Conservation (phyloP, 2,329 filamentous ascomycete genomes). For the Zymoseptoria passerinii region DNA sequence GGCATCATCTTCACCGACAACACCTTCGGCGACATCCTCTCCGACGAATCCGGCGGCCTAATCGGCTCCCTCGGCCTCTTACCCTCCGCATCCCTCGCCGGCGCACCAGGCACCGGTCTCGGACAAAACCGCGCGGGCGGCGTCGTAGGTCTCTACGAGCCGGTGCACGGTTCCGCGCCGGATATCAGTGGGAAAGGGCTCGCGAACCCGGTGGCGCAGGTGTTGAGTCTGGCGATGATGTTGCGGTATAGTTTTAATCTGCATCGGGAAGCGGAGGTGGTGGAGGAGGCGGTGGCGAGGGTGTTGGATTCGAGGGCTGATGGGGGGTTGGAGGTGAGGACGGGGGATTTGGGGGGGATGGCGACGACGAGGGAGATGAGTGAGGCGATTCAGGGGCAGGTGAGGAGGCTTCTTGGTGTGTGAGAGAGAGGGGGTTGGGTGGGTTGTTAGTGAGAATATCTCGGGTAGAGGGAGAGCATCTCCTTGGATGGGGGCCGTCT, state of each 20-base stretch:
- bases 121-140: constrained; percentile 35
- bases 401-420: constrained; percentile 18
- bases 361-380: constrained; percentile 37
- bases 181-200: constrained; percentile 29
- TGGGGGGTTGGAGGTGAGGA: constrained; percentile 45
- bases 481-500: not conserved
- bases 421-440: not conserved
- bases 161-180: constrained; percentile 28
- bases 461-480: not conserved
- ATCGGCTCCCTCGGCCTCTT: constrained; percentile 40
- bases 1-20: constrained; percentile 43
- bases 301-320: constrained; percentile 47
- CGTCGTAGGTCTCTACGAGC: constrained; percentile 30
- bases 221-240: constrained; percentile 30
- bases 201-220: constrained; percentile 27
- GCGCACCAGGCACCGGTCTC: constrained; percentile 20
- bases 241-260: constrained; percentile 29
- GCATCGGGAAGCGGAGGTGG: constrained; percentile 31
- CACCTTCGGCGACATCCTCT: constrained; percentile 43
- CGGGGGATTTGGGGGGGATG: constrained; percentile 47
- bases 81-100: constrained; percentile 35
- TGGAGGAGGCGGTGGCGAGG: constrained; percentile 44
- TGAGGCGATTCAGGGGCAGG: constrained; percentile 30
- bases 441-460: not conserved
- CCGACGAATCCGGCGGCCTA: constrained; percentile 41